phyloP scores from a whole-genome alignment of 768 basidiomycete genomes.

The Artomyces pyxidatus region DNA sequence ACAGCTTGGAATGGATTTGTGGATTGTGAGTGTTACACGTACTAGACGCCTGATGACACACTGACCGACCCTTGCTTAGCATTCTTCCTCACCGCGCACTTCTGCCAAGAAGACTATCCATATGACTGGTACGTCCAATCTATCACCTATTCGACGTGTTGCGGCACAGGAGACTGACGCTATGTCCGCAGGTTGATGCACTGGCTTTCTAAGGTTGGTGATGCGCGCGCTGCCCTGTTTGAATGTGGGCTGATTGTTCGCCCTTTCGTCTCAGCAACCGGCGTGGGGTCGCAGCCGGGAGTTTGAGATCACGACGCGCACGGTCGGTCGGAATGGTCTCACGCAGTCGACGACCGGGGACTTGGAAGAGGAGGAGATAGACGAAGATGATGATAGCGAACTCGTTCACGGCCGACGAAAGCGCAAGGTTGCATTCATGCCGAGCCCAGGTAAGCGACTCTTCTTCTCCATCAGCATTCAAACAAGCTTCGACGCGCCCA shows the following conservation, averaged over 20 bases:
- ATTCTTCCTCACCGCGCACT: conserved; percentile 86
- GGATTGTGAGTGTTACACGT: conserved; percentile 49
- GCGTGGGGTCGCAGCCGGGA: conserved; percentile 85
- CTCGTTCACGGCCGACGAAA: conserved; percentile 64
- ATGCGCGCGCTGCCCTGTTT: conserved; percentile 3
- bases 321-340: conserved; percentile 55
- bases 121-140: conserved; percentile 60
- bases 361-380: conserved; percentile 59
- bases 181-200: conserved; percentile 66
- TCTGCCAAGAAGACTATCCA: conserved; percentile 81
- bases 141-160: background rate
- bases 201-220: conserved; percentile 71
- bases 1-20: conserved; percentile 89
- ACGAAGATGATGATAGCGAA: conserved; percentile 52
- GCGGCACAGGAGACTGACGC: conserved; percentile 5
- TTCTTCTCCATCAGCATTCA: conserved; percentile 8
- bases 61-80: conserved; percentile 32
- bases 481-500: conserved; percentile 6
- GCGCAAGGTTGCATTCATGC: conserved; percentile 79
- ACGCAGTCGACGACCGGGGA: conserved; percentile 67
- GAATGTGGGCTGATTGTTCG: background rate
- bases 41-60: background rate
- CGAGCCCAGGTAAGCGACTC: conserved; percentile 58
- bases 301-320: conserved; percentile 83
- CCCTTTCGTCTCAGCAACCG: conserved; percentile 55